phyloP scores from a whole-genome alignment of 257 asterid species.

The Lycium barbarum region DNA sequence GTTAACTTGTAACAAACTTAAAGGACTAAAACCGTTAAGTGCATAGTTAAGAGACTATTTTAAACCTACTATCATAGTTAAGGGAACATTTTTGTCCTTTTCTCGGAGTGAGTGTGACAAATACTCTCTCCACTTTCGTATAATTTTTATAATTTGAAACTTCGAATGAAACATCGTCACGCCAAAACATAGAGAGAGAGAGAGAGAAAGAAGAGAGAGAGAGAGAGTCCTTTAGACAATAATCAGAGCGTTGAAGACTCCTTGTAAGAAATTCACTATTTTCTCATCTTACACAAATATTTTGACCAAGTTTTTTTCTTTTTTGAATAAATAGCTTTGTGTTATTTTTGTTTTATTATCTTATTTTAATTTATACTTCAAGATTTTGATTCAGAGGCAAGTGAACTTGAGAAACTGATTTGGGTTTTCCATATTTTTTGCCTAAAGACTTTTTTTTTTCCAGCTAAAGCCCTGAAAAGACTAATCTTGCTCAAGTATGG shows the following conservation, averaged over 20 bases:
- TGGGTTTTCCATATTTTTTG: background rate
- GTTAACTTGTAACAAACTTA: too few relatives aligned
- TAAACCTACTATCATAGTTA: too few relatives aligned
- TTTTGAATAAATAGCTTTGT: background rate
- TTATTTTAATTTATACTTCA: slow-evolving; percentile 30
- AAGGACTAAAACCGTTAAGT: too few relatives aligned
- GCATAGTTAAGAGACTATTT: too few relatives aligned
- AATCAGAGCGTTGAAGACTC: slow-evolving; percentile 21
- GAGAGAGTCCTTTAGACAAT: background rate
- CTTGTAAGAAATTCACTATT: slow-evolving; percentile 37
- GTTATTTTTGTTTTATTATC: background rate
- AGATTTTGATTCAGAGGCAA: slow-evolving; percentile 35
- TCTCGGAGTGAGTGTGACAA: background rate
- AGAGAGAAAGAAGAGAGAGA: background rate
- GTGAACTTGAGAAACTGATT: slow-evolving; percentile 38
- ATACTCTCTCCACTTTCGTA: slow-evolving; percentile 4
- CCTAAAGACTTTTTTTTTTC: slow-evolving; percentile 7
- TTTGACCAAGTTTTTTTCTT: background rate
- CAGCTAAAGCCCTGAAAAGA: slow-evolving; percentile 21
- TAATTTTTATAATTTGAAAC: slow-evolving; percentile 28
- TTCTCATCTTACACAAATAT: background rate
- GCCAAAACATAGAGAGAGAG: slow-evolving; percentile 19
- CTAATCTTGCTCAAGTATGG: background rate
- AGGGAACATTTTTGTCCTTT: too few relatives aligned
- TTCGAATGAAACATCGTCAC: slow-evolving; percentile 23